These are phyloP conservation scores for Pythium coloratum DNA, from an alignment of 352 stramenopile genomes.

Conservation along the genomic window DNA sequence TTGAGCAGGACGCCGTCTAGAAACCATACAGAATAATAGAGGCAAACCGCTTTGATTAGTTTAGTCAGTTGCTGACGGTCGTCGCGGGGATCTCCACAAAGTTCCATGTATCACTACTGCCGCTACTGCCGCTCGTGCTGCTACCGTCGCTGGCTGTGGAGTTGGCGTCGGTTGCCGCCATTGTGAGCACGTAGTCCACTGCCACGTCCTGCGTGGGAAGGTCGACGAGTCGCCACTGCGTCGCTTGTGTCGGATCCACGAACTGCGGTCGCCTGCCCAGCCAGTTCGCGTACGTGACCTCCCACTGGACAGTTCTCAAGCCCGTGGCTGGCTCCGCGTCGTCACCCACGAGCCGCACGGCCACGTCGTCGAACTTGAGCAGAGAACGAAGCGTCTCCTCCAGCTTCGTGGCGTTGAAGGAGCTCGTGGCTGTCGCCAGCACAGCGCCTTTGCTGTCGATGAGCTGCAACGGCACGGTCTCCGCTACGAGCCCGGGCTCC, in stretches of 20 bases:
- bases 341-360: conserved; percentile 28
- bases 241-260: conserved; percentile 1
- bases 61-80: neutral
- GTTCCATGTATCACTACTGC: neutral
- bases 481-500: conserved; percentile 12
- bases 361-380: conserved; percentile 44
- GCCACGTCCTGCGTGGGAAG: conserved; percentile 7
- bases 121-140: neutral
- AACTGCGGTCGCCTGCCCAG: conserved; percentile 19
- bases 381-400: conserved; percentile 27
- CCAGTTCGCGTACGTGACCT: conserved; percentile 26
- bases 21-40: neutral
- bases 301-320: conserved; percentile 15
- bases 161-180: conserved; percentile 10
- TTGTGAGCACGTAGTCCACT: conserved; percentile 15
- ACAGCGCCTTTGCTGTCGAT: conserved; percentile 24
- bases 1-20: conserved; percentile 1
- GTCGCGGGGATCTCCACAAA: conserved; percentile 14
- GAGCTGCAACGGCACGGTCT: neutral
- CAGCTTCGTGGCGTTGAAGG: conserved; percentile 27
- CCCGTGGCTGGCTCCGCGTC: neutral
- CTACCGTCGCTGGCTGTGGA: neutral
- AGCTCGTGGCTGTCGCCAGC: conserved; percentile 26
- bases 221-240: conserved; percentile 21
- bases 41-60: neutral